Evolutionary conservation across 345 rosid genomes (phyloP).

Genomic region (Gossypium rotundifolium): DNA sequence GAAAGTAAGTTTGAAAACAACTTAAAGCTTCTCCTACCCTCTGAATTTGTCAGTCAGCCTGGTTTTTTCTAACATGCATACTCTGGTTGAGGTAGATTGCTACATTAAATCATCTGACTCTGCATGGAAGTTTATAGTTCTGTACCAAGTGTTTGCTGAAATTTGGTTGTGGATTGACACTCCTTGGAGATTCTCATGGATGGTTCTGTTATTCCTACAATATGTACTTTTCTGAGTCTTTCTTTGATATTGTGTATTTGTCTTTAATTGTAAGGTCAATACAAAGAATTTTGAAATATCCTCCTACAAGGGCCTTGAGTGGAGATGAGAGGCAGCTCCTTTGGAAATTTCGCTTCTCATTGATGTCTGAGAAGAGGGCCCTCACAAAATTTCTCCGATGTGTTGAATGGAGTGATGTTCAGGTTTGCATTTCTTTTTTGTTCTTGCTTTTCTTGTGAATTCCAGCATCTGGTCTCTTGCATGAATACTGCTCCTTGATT

Average conservation of each 20-base stretch:
- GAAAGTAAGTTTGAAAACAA: constrained; percentile 50
- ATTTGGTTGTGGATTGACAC: background rate
- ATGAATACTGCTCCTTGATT: background rate
- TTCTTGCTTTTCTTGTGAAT: background rate
- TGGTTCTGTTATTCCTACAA: constrained; percentile 1
- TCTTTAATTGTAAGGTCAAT: constrained; percentile 47
- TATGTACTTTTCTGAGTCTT: background rate
- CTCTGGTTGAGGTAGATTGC: background rate
- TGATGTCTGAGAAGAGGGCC: constrained; percentile 94
- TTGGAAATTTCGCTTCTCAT: constrained; percentile 94
- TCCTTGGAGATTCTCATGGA: background rate
- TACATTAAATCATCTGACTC: background rate
- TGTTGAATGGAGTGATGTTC: constrained; percentile 98
- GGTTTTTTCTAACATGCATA: background rate
- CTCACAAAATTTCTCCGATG: constrained; percentile 91
- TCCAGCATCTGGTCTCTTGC: background rate
- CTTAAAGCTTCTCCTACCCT: background rate
- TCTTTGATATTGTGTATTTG: constrained; percentile 5
- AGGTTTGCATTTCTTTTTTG: constrained; percentile 40
- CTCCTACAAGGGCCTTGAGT: constrained; percentile 80
- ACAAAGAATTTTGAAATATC: constrained; percentile 78
- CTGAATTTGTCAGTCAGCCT: background rate
- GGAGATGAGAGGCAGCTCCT: constrained; percentile 98
- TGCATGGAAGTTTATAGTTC: background rate
- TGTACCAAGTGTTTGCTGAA: background rate